A percentile compares a stretch with the other conserved stretches of the same genome.
Evolutionary conservation across 768 basidiomycete species (phyloP).

Genomic region (Serendipita sp.): DNA sequence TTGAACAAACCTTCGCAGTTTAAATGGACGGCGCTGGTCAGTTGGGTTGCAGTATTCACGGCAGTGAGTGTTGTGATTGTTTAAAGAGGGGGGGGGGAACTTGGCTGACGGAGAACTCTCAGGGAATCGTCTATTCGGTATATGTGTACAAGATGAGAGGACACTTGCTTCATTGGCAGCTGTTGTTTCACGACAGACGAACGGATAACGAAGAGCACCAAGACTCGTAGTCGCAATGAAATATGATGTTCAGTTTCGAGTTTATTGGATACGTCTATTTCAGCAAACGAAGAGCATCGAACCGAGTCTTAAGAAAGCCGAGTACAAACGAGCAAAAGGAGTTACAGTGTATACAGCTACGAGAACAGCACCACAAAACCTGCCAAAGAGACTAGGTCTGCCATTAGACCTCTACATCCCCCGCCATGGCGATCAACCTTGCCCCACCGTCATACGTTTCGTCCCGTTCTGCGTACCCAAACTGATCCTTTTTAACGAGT

Average conservation of each 20-base stretch:
- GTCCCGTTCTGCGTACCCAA: not conserved
- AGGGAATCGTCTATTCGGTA: constrained; percentile 11
- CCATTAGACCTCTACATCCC: too few relatives aligned
- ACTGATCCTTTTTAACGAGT: not conserved
- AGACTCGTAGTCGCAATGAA: too few relatives aligned
- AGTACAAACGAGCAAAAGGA: too few relatives aligned
- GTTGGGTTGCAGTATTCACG: constrained; percentile 17
- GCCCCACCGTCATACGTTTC: not conserved
- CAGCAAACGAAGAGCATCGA: too few relatives aligned
- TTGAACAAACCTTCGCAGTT: constrained; percentile 9
- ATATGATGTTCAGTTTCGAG: too few relatives aligned
- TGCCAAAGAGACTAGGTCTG: too few relatives aligned
- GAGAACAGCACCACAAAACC: too few relatives aligned
- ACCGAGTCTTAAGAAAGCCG: too few relatives aligned
- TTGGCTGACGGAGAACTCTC: constrained; percentile 18
- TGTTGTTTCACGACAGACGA: too few relatives aligned
- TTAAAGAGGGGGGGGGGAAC: constrained; percentile 11
- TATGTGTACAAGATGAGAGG: constrained; percentile 15
- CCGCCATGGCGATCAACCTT: not conserved
- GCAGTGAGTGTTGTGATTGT: constrained; percentile 20
- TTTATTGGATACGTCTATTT: too few relatives aligned
- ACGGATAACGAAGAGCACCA: too few relatives aligned
- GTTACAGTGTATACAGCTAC: too few relatives aligned
- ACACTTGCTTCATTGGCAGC: constrained; percentile 14
- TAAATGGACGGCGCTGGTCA: constrained; percentile 9